Evolutionary conservation across 2,329 filamentous ascomycete species (phyloP).

Genomic region (Penicillium thymicola): DNA sequence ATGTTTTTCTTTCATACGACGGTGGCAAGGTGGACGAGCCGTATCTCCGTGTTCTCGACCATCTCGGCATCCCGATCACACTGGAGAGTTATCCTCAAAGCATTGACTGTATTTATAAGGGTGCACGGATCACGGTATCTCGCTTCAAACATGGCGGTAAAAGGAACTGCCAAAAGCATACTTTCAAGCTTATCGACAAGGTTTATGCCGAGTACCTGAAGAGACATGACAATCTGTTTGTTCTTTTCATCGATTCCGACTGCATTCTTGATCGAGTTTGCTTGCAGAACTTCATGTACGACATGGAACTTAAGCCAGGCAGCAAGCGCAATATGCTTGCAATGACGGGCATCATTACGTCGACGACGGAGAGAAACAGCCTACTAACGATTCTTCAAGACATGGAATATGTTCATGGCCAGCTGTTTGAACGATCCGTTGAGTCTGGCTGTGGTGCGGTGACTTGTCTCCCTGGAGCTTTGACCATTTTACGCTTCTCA

Average conservation of each 20-base stretch:
- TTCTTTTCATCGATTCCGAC: conserved; percentile 96
- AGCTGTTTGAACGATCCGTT: conserved; percentile 91
- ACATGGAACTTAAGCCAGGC: conserved; percentile 95
- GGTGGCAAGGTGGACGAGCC: conserved; percentile 85
- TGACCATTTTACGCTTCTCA: conserved; percentile 93
- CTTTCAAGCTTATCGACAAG: conserved; percentile 88
- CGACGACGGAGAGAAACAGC: conserved; percentile 82
- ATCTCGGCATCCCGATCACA: conserved; percentile 71
- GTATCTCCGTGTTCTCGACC: conserved; percentile 80
- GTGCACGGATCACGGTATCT: conserved; percentile 82
- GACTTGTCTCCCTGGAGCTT: conserved; percentile 89
- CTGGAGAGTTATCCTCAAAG: conserved; percentile 79
- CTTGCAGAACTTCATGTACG: conserved; percentile 96
- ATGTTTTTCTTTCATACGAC: conserved; percentile 94
- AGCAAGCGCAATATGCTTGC: conserved; percentile 91
- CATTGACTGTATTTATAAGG: conserved; percentile 83
- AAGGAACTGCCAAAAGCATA: conserved; percentile 87
- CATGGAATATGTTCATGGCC: conserved; percentile 97
- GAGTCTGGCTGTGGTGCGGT: conserved; percentile 93
- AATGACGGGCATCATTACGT: conserved; percentile 97
- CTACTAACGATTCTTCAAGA: conserved; percentile 91
- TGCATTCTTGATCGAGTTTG: conserved; percentile 90
- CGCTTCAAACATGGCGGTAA: conserved; percentile 93
- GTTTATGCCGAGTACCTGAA: conserved; percentile 85
- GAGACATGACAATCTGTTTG: conserved; percentile 86